Conservation (phyloP, 352 stramenopile species). For the Thalassiosira mediterranea region DNA sequence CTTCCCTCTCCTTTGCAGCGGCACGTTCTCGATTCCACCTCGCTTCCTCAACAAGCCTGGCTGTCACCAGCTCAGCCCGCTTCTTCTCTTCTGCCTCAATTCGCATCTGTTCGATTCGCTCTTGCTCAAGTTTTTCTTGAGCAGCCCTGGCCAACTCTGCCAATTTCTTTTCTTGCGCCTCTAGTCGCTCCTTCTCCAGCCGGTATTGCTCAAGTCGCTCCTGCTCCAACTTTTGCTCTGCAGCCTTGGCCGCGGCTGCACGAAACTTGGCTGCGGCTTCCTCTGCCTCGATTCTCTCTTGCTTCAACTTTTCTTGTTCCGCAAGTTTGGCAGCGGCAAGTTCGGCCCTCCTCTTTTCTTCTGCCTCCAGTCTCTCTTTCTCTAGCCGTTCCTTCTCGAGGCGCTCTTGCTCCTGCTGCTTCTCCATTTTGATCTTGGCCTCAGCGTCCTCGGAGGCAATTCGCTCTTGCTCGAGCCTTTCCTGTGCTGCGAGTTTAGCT, state of each 20-base stretch:
- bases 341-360: conserved; percentile 4
- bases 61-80: too few relatives aligned
- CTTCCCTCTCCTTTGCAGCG: neutral
- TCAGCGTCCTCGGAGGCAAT: neutral
- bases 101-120: neutral
- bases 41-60: conserved; percentile 1
- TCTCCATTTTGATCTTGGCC: conserved; percentile 2
- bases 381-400: conserved; percentile 5
- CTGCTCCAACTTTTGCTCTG: too few relatives aligned
- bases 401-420: conserved; percentile 4
- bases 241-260: too few relatives aligned
- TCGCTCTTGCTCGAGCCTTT: neutral
- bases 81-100: conserved; percentile 2
- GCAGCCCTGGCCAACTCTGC: too few relatives aligned
- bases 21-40: neutral
- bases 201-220: conserved; percentile 24
- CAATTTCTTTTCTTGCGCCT: too few relatives aligned
- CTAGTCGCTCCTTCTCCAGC: conserved; percentile 14
- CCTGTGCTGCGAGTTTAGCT: conserved; percentile 9
- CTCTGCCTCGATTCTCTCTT: too few relatives aligned
- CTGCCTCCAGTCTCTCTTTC: conserved; percentile 5
- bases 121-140: neutral
- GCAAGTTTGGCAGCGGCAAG: neutral
- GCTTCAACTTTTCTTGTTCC: too few relatives aligned
- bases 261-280: too few relatives aligned